Evolutionary conservation across 2,329 filamentous ascomycete genomes (phyloP).

Genomic region (Penicillium sp.): DNA sequence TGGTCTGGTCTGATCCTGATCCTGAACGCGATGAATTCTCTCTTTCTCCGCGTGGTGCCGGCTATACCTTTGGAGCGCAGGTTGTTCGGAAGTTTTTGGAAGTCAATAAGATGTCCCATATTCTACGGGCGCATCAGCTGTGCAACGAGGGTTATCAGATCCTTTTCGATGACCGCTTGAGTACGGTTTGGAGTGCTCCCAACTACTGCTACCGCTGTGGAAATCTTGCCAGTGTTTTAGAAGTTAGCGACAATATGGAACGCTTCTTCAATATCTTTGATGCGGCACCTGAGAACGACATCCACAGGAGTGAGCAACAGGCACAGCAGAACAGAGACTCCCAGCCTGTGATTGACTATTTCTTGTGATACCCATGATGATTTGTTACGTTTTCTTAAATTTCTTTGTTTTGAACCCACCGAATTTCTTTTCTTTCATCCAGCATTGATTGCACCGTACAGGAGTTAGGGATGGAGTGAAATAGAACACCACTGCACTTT

Average conservation of each 20-base stretch:
- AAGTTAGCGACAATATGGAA: conserved; percentile 91
- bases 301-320: conserved; percentile 78
- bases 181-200: conserved; percentile 96
- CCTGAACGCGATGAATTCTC: conserved; percentile 97
- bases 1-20: conserved; percentile 98
- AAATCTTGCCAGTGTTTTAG: conserved; percentile 94
- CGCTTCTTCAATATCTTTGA: conserved; percentile 98
- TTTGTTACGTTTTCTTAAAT: conserved; percentile 10
- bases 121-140: conserved; percentile 94
- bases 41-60: conserved; percentile 86
- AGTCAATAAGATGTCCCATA: conserved; percentile 97
- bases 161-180: conserved; percentile 89
- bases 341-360: conserved; percentile 68
- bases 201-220: conserved; percentile 96
- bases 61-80: conserved; percentile 96
- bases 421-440: not conserved
- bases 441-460: conserved; percentile 16
- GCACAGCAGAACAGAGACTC: conserved; percentile 67
- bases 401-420: conserved; percentile 10
- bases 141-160: conserved; percentile 98
- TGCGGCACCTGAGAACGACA: conserved; percentile 88
- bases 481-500: conserved; percentile 21
- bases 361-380: conserved; percentile 57
- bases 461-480: conserved; percentile 28
- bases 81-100: conserved; percentile 98